Evolutionary conservation across 441 rosid genomes (phyloP).

Genomic region (Croton laevigatus): DNA sequence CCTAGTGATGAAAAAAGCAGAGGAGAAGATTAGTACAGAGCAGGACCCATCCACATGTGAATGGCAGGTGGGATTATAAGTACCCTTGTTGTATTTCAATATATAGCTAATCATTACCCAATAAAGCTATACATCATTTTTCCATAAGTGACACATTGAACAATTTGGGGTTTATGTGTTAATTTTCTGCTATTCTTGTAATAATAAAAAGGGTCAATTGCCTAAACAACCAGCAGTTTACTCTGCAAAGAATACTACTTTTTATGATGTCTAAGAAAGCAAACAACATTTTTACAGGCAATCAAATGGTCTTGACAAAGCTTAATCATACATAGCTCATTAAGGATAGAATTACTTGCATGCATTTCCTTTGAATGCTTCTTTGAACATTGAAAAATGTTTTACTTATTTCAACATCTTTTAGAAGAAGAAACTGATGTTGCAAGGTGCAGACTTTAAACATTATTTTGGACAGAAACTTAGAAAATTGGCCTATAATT

Average conservation of each 20-base stretch:
- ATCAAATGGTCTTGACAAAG: background rate
- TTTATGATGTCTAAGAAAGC: background rate
- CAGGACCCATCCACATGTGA: conserved; percentile 30
- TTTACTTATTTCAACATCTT: too few relatives aligned
- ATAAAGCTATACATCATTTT: conserved; percentile 16
- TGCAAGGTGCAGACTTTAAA: background rate
- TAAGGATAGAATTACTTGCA: background rate
- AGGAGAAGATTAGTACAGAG: background rate
- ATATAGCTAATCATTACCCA: conserved; percentile 18
- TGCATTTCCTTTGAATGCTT: background rate
- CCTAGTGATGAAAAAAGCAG: background rate
- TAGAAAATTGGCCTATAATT: background rate
- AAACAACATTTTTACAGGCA: background rate
- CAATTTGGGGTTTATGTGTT: conserved; percentile 12
- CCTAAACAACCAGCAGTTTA: background rate
- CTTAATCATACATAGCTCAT: background rate
- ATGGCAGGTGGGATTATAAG: conserved; percentile 30
- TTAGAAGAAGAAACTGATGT: too few relatives aligned
- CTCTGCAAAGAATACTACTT: background rate
- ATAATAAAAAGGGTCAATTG: background rate
- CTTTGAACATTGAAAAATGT: background rate
- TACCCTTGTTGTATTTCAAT: conserved; percentile 21
- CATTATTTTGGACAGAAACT: background rate
- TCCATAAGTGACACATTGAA: conserved; percentile 20
- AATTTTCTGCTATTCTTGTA: background rate